These are phyloP conservation scores for Hypseocharis bilobata DNA, from an alignment of 441 rosid species.

Conservation along the genomic window DNA sequence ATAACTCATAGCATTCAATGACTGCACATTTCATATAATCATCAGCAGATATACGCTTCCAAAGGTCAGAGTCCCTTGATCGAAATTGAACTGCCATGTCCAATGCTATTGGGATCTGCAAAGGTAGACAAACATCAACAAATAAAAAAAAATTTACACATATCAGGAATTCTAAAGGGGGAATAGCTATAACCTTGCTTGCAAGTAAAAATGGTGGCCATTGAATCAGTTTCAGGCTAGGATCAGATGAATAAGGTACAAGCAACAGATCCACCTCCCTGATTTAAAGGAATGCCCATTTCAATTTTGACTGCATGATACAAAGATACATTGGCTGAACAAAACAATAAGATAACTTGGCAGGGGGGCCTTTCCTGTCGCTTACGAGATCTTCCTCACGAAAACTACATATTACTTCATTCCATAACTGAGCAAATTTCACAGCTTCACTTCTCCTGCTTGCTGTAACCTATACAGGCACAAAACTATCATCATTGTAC, in stretches of 20 bases:
- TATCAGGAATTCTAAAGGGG: conserved; percentile 8
- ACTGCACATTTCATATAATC: conserved; percentile 98
- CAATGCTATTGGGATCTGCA: conserved; percentile 85
- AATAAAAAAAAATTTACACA: neutral
- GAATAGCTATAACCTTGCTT: conserved; percentile 71
- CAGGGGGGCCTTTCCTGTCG: conserved; percentile 59
- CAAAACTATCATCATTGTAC: conserved; percentile 13
- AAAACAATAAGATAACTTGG: conserved; percentile 13
- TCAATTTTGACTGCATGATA: conserved; percentile 26
- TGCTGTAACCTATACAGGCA: conserved; percentile 61
- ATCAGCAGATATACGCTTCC: conserved; percentile 92
- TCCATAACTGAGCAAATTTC: conserved; percentile 95
- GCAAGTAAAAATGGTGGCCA: conserved; percentile 99
- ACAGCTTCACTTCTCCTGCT: conserved; percentile 96
- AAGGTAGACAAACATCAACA: conserved; percentile 17
- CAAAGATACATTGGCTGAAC: conserved; percentile 5
- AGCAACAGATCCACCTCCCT: conserved; percentile 98
- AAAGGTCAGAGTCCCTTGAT: conserved; percentile 74
- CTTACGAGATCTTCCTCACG: conserved; percentile 98
- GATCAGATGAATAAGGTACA: conserved; percentile 90
- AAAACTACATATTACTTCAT: conserved; percentile 86
- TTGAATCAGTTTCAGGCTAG: conserved; percentile 82
- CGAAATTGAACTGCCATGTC: conserved; percentile 92
- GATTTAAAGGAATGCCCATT: conserved; percentile 28
- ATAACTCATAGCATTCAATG: conserved; percentile 87